Evolutionary conservation across 2,329 filamentous ascomycete species (phyloP), one percentile per base, ranked within the genome.

Genomic region (Claviceps sp.): DNA sequence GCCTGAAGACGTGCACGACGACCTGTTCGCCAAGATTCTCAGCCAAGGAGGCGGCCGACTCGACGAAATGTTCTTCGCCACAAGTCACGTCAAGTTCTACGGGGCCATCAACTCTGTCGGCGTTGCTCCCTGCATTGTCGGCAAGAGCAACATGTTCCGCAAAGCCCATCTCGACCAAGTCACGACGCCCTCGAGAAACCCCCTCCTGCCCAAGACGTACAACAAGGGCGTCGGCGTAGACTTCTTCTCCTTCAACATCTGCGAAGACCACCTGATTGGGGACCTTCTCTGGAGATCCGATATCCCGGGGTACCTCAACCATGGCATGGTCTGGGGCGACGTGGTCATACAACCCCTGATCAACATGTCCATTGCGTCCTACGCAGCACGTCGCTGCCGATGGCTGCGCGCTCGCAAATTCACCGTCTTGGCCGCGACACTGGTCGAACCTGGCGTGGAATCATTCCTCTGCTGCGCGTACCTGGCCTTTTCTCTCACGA

Each of bases 101-200:
- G 85, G 85, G 8, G 93, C 91, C 55, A 98, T 98, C 76, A 97
- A 97, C 68, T 87, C 88, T 0, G 88, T 96, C 16, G 78, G 86
- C 3, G 71, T 97, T 50, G 93, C 93, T 0, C 93, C 94, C 8
- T 98, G 93, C 68, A 85, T 95, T 53, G 85, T 97, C 22, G 93
- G 93, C 49, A 98, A 98, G 71, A 95, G 89, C 62, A 97, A 94
- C 70, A 97, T 98, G 90, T 98, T 97, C 70, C 86, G 93, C 54
- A 87, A 86, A 56, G 87, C 88, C 0, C 91, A 98, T 61, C 80
- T 98, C 39, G 81, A 96, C 67, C 77, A 78, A 57, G 78, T 93
- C 8, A 83, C 82, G 37, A 67, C 77, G 61, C 66, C 76, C 39
- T 48, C 65, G 50, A 67, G 62, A 57, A 76, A 74, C 59, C 72